These are phyloP conservation scores for Chara braunii DNA, from an alignment of 139 green algal species.

Conservation along the genomic window DNA sequence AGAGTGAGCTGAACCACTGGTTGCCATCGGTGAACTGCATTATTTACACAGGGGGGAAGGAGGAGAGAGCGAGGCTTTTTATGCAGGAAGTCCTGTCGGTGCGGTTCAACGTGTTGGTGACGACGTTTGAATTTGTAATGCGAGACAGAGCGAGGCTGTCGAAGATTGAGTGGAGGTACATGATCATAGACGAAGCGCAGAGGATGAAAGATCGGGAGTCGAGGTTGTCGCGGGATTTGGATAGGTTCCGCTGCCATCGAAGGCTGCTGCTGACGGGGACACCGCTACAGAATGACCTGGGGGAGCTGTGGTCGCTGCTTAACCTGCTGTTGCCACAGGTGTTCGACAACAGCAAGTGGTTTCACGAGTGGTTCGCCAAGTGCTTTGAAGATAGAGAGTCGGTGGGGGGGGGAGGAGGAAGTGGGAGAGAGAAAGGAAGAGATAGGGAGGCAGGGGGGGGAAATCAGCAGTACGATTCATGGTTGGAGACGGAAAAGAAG, in stretches of 20 bases:
- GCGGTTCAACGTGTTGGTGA: constrained; percentile 96
- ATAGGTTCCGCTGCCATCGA: constrained; percentile 58
- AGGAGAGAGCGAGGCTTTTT: constrained; percentile 36
- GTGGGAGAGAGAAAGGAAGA: background rate
- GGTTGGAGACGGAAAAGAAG: constrained; percentile 74
- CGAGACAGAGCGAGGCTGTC: constrained; percentile 29
- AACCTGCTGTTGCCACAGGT: constrained; percentile 84
- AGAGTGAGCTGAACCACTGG: constrained; percentile 81
- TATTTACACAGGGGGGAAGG: constrained; percentile 60
- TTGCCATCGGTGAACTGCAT: constrained; percentile 64
- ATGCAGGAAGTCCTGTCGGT: constrained; percentile 32
- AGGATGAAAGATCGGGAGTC: constrained; percentile 86
- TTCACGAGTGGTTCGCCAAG: constrained; percentile 60
- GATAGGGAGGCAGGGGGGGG: too few relatives aligned
- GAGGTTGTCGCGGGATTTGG: constrained; percentile 70
- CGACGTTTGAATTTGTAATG: constrained; percentile 98
- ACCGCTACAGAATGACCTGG: constrained; percentile 61
- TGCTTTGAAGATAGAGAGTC: constrained; percentile 11
- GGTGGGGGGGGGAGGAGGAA: constrained; percentile 13
- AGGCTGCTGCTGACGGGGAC: constrained; percentile 64
- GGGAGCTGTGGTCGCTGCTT: constrained; percentile 78
- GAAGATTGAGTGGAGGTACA: constrained; percentile 83
- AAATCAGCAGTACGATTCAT: constrained; percentile 43
- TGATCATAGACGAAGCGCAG: constrained; percentile 98
- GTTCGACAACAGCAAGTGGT: constrained; percentile 86